Percentiles rank a stretch among this genome's conserved stretches.
Conservation (phyloP, 495 filamentous ascomycete species). For the Hypoxylon rickii region DNA sequence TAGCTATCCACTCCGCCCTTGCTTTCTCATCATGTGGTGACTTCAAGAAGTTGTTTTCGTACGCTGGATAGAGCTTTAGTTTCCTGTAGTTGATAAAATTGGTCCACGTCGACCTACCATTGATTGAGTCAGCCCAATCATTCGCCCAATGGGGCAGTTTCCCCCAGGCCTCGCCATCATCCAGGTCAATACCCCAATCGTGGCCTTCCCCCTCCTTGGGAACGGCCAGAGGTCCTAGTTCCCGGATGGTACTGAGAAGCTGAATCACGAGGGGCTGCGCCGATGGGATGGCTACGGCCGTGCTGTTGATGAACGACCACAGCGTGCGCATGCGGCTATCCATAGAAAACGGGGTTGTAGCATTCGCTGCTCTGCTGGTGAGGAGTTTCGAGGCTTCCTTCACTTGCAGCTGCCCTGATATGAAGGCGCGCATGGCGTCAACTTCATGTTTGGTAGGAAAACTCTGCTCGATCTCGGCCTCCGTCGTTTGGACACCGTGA, state of each 20-base stretch:
- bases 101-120: too few relatives aligned
- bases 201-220: too few relatives aligned
- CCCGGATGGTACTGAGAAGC: too few relatives aligned
- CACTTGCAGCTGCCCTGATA: not conserved
- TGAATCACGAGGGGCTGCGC: not conserved
- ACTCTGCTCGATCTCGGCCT: not conserved
- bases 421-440: too few relatives aligned
- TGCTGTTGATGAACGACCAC: not conserved
- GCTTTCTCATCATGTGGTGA: not conserved
- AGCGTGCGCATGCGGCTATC: not conserved
- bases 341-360: not conserved
- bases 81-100: too few relatives aligned
- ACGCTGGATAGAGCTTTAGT: too few relatives aligned
- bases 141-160: too few relatives aligned
- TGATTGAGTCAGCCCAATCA: too few relatives aligned
- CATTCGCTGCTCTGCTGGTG: not conserved
- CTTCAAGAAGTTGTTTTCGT: not conserved
- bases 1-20: not conserved
- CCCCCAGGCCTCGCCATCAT: too few relatives aligned
- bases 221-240: too few relatives aligned
- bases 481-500: not conserved
- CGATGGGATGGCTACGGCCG: not conserved
- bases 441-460: not conserved
- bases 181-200: too few relatives aligned
- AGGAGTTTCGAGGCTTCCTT: not conserved